Conservation (phyloP, 257 asterid genomes). For the Gardenia jasminoides region DNA sequence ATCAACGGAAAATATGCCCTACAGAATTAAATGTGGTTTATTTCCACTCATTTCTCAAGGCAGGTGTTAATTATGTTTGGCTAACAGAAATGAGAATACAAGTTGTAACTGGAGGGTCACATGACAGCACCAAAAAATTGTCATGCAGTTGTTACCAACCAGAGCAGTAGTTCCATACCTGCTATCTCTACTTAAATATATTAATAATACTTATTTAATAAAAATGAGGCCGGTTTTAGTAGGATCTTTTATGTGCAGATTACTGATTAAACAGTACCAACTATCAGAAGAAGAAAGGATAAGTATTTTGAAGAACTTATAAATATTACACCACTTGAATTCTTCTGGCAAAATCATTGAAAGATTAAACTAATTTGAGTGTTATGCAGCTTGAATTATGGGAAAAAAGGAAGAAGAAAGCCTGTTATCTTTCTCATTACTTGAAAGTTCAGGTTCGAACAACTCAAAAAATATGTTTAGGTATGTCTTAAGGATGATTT, state of each 20-base stretch:
- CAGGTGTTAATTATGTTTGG: neutral
- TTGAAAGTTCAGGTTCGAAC: neutral
- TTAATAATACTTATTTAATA: neutral
- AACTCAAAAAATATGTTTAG: neutral
- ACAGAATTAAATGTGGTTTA: no score
- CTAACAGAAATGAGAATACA: neutral
- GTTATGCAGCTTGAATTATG: neutral
- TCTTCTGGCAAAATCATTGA: neutral
- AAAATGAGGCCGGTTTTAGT: neutral
- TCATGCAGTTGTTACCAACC: neutral
- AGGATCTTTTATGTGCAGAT: neutral
- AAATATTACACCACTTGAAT: neutral
- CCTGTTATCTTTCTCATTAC: neutral
- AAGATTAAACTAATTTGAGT: neutral
- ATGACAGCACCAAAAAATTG: neutral
- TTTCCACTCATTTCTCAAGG: neutral
- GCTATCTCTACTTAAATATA: neutral
- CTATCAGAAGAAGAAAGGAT: neutral
- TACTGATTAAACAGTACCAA: neutral
- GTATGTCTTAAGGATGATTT: neutral
- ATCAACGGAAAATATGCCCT: neutral
- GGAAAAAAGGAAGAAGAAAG: neutral
- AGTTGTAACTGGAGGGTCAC: neutral
- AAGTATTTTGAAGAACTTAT: neutral
- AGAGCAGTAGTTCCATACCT: neutral